These are phyloP conservation scores for Porpolomopsis calyptriformis DNA, from an alignment of 768 basidiomycete genomes.

Conservation along the genomic window DNA sequence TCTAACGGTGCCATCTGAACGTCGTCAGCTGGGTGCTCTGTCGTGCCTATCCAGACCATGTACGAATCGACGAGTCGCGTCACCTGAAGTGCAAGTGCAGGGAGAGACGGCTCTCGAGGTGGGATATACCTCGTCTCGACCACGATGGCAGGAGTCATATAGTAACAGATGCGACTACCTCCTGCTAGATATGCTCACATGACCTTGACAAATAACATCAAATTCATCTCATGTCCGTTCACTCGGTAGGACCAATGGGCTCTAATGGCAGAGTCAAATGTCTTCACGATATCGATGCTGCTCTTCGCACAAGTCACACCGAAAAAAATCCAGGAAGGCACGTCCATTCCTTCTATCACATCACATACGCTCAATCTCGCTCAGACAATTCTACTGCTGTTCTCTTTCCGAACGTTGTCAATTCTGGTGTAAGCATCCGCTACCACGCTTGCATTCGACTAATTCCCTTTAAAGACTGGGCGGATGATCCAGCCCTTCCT, in stretches of 20 bases:
- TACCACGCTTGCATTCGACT: not conserved
- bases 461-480: not conserved
- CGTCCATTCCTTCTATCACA: not conserved
- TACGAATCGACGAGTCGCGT: slow-evolving; percentile 61
- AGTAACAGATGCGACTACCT: slow-evolving; percentile 4
- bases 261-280: not conserved
- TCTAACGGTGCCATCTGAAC: slow-evolving; percentile 37
- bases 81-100: slow-evolving; percentile 54
- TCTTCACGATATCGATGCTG: not conserved
- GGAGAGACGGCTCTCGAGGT: slow-evolving; percentile 39
- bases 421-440: slow-evolving; percentile 20
- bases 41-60: slow-evolving; percentile 76
- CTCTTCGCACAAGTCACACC: not conserved
- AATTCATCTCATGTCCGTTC: not conserved
- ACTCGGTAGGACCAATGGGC: not conserved
- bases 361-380: not conserved
- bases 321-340: slow-evolving; percentile 9
- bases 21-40: slow-evolving; percentile 34
- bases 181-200: not conserved
- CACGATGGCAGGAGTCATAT: slow-evolving; percentile 20
- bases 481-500: not conserved
- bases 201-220: slow-evolving; percentile 1
- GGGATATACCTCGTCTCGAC: slow-evolving; percentile 41
- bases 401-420: slow-evolving; percentile 17
- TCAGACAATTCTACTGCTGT: slow-evolving; percentile 30